A percentile compares a stretch with the other conserved stretches of the same genome.
These are phyloP conservation scores for Bruguiera parviflora DNA, from an alignment of 345 rosid species.

Conservation along the genomic window DNA sequence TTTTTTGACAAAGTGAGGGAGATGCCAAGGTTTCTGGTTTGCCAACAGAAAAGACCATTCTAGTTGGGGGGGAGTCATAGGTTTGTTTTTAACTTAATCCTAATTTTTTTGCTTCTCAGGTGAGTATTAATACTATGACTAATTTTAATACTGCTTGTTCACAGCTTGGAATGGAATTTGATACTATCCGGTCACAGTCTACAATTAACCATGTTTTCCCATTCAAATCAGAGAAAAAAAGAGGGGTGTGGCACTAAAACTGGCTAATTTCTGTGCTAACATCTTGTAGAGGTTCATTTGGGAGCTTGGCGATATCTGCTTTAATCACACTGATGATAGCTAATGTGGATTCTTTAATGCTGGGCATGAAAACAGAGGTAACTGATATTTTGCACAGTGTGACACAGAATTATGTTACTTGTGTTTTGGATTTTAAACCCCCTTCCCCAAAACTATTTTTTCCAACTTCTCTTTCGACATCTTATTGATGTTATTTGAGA, in stretches of 20 bases:
- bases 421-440: no score
- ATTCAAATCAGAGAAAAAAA: constrained; percentile 44
- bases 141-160: constrained; percentile 3
- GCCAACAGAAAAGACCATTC: constrained; percentile 93
- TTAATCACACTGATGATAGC: constrained; percentile 90
- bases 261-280: constrained; percentile 34
- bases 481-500: no score
- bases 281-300: constrained; percentile 75
- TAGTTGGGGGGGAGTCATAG: constrained; percentile 93
- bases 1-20: constrained; percentile 58
- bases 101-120: constrained; percentile 10
- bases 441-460: no score
- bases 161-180: constrained; percentile 94
- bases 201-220: constrained; percentile 69
- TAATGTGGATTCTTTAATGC: constrained; percentile 66
- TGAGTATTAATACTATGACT: neutral
- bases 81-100: neutral
- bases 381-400: neutral
- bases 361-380: constrained; percentile 97
- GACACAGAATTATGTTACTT: constrained; percentile 4
- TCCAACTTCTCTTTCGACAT: no score
- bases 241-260: constrained; percentile 44
- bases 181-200: constrained; percentile 58
- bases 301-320: constrained; percentile 98
- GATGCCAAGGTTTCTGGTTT: constrained; percentile 77